Evolutionary conservation across 176 grass and related monocot species (phyloP).

Genomic region (Avena sativa): DNA sequence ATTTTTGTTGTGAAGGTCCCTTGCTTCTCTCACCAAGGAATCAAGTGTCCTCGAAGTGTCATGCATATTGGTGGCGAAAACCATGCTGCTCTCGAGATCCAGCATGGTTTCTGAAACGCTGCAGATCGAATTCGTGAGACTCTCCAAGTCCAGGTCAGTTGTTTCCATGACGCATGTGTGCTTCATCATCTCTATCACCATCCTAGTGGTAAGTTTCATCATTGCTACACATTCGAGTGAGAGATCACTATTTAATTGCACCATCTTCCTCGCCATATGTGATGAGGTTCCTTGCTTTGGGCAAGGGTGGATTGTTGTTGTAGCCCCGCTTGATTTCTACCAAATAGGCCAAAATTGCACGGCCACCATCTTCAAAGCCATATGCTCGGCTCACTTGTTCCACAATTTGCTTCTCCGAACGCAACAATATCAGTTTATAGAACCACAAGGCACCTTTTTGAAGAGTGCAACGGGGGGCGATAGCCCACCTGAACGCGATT

Average conservation of each 20-base stretch:
- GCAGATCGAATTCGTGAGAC: neutral
- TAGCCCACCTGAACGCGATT: no score
- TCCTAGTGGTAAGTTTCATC: neutral
- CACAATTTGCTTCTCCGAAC: neutral
- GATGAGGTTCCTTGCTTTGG: no score
- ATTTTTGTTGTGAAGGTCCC: neutral
- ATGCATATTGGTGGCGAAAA: neutral
- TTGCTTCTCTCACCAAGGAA: neutral
- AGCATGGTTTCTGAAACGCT: neutral
- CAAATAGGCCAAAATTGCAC: fast-evolving
- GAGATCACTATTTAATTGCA: neutral
- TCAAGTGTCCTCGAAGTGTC: neutral
- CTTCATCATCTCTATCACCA: neutral
- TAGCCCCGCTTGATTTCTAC: fast-evolving
- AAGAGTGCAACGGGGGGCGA: no score
- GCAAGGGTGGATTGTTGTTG: neutral
- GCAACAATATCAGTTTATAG: neutral
- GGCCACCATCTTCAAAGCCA: neutral
- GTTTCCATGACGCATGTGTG: neutral
- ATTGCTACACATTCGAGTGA: neutral
- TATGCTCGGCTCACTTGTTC: neutral
- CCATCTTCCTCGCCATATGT: neutral
- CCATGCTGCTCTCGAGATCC: neutral
- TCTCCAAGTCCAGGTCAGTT: neutral
- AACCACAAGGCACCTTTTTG: neutral